Evolutionary conservation across 306 rosid species (phyloP), one percentile per base, ranked within the genome.

Genomic region (Ormosia emarginata): DNA sequence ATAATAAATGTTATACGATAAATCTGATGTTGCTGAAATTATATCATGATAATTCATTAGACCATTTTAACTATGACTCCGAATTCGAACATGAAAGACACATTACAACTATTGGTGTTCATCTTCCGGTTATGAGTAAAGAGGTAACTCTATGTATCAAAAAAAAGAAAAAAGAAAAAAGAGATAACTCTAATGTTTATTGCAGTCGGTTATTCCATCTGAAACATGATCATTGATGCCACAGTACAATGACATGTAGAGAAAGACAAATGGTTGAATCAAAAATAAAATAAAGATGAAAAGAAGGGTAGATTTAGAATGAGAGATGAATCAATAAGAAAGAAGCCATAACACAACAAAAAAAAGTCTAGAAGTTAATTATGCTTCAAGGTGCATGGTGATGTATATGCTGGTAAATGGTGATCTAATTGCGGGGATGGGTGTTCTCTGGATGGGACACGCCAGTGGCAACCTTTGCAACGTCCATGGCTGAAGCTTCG

Each of bases 401-500:
- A 11, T 75, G 40, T 56, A 46, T 14, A 49, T 33, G 65, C 18
- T 2, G 3, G 32, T 33, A 6, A 40, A 40, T 40, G 44, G 47
- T 41, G 47, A 53, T 44, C 73, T 82, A 86, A 12, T 64, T 67
- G 40, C 34, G 79, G 3, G 89, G 89, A 79, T 32, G 87, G 0
- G 90, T 88, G 77, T 82, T 59, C 0, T 84, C 86, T 0, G 94
- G 89, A 67, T 15, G 15, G 7, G 86, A 41, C 15, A 71, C 7
- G 0, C 91, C 91, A 36, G 82, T 34, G 41, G 85, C 46, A 68
- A 89, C 92, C 90, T 84, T 91, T 5, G 97, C 97, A 50, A 90
- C 91, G 30, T 92, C 94, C 37, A 84, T 9, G 2, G 94, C 91
- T 7, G 94, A 85, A 40, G 97, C 94, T 80, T 92, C 94, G 0